phyloP scores from a whole-genome alignment of 805 yeast genomes.

The Cyberlindnera euphorbiae region DNA sequence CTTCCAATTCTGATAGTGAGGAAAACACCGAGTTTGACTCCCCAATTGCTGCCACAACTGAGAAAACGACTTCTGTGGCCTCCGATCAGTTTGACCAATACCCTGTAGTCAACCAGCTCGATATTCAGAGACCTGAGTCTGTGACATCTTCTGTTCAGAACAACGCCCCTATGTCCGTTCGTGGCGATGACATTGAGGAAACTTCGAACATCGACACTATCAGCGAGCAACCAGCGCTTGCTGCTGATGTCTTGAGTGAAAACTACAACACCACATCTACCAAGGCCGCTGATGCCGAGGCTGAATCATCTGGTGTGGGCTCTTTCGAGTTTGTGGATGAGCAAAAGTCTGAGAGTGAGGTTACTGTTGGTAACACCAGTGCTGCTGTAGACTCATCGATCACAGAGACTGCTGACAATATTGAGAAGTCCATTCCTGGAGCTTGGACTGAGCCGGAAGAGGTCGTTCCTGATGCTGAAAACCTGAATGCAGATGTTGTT shows the following conservation, averaged over 20 bases:
- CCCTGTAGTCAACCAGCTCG: slow-evolving; percentile 22
- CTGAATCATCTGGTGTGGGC: slow-evolving; percentile 21
- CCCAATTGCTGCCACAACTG: slow-evolving; percentile 21
- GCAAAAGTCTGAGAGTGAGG: slow-evolving; percentile 13
- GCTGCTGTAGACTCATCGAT: too few relatives aligned
- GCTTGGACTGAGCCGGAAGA: slow-evolving; percentile 21
- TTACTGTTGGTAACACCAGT: slow-evolving; percentile 12
- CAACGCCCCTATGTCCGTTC: slow-evolving; percentile 85
- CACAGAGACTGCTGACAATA: slow-evolving; percentile 13
- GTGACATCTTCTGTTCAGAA: slow-evolving; percentile 88
- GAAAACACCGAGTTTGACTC: slow-evolving; percentile 24
- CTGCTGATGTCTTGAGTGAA: slow-evolving; percentile 29
- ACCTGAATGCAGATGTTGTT: not conserved
- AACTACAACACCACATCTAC: slow-evolving; percentile 19
- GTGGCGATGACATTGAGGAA: slow-evolving; percentile 55
- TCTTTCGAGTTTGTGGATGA: slow-evolving; percentile 25
- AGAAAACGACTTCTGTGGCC: slow-evolving; percentile 23
- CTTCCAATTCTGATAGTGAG: slow-evolving; percentile 31
- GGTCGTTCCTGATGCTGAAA: not conserved
- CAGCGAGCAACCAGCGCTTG: slow-evolving; percentile 25
- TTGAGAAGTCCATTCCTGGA: slow-evolving; percentile 28
- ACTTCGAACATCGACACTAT: slow-evolving; percentile 21
- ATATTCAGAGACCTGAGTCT: slow-evolving; percentile 60
- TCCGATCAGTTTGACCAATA: slow-evolving; percentile 24
- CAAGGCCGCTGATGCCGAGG: slow-evolving; percentile 25